Evolutionary conservation across 441 rosid species (phyloP), one percentile per base, ranked within the genome.

Genomic region (Croton setiger): DNA sequence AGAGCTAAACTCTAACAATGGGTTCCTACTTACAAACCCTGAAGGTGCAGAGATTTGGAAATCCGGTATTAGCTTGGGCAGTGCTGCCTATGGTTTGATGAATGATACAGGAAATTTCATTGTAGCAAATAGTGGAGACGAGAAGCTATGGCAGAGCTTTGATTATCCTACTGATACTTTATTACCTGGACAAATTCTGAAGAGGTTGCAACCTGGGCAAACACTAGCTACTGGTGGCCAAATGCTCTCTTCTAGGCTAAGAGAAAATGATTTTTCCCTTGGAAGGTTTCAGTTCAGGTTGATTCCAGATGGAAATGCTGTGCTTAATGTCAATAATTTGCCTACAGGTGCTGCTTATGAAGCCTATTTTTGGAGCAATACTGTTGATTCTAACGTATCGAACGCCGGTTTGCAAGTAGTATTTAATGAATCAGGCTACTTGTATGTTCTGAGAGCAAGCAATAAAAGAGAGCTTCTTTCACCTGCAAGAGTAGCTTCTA

Each of bases 81-180:
- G 1, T 5, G 77, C 72, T 3, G 63, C 76, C 9, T 54, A 18
- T 33, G 87, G 74, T 8, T 17, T 60, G 41, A 52, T 86, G 73
- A 47, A 71, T 11, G 83, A 86, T 35, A 73, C 74, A 0, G 88
- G 88, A 43, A 83, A 83, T 47, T 81, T 87, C 13, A 66, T 78
- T 53, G 41, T 83, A 7, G 58, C 2, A 44, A 17, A 14, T 48
- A 45, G 18, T 2, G 49, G 58, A 37, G 68, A 67, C n/a, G 69
- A 48, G 20, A 70, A 4, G 21, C 14, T 79, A 7, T 86, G 87
- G 91, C 68, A 77, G 76, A 80, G 82, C 75, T 84, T 87, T 70
- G 67, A 78, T 4, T 35, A 72, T 60, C 91, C 85, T 12, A 72
- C 78, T 0, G 81, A 86, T 35, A 84, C 86, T 8, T 55, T 86